Conservation (phyloP, 225 moss, liverwort and hornwort species). For the Pseudisothecium myosuroides region DNA sequence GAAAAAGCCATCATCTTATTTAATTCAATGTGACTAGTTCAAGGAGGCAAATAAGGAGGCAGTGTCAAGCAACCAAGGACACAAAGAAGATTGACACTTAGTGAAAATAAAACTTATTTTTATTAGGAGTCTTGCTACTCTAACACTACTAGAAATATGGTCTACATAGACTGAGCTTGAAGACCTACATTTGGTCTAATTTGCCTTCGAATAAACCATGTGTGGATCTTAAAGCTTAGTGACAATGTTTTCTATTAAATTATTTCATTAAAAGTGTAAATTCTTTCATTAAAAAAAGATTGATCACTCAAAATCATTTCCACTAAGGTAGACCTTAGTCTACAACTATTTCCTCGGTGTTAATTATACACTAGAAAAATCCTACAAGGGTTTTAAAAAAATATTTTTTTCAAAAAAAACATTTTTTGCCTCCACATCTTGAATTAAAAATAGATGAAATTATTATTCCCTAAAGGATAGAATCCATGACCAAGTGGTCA, state of each 20-base stretch:
- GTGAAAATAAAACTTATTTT: not conserved
- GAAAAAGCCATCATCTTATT: not conserved
- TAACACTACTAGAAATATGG: not conserved
- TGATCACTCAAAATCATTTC: not conserved
- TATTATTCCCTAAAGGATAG: not conserved
- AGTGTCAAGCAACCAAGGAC: not conserved
- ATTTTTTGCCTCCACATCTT: not conserved
- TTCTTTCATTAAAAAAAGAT: not conserved
- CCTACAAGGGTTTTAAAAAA: too few relatives aligned
- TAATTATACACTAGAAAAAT: not conserved
- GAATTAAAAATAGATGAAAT: not conserved
- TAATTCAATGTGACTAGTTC: fast-evolving
- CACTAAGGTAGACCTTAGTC: fast-evolving
- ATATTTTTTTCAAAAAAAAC: not conserved
- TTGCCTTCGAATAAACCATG: not conserved
- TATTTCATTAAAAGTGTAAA: too few relatives aligned
- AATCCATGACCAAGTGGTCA: not conserved
- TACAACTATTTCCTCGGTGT: not conserved
- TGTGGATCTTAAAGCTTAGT: not conserved
- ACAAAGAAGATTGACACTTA: not conserved
- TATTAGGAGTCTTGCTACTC: not conserved
- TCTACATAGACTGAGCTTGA: fast-evolving
- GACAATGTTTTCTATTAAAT: not conserved
- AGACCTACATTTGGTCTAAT: not conserved
- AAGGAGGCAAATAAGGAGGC: fast-evolving